phyloP scores from a whole-genome alignment of 192 early-diverging fungal species.

The Gamsiella multidivaricata region DNA sequence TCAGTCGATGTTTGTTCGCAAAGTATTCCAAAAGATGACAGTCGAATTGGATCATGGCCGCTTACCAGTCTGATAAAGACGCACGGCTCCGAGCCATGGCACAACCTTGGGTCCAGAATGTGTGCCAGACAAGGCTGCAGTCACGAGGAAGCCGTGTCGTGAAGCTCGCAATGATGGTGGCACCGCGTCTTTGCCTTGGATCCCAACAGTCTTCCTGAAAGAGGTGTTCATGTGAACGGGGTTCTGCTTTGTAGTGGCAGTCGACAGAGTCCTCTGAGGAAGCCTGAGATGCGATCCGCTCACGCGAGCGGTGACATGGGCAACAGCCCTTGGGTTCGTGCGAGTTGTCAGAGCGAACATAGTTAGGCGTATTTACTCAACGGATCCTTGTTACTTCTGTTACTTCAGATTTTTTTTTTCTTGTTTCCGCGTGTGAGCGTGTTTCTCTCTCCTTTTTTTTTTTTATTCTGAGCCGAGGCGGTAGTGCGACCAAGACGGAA shows the following conservation, averaged over 20 bases:
- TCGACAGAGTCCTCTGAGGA: constrained; percentile 1
- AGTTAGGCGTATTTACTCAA: neutral
- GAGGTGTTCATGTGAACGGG: neutral
- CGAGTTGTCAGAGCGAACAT: constrained; percentile 10
- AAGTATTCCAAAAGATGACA: no score
- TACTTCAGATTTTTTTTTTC: no score
- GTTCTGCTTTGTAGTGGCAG: neutral
- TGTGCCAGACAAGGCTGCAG: neutral
- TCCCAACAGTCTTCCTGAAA: neutral
- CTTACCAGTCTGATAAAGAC: constrained; percentile 38
- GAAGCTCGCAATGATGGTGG: neutral
- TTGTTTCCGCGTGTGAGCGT: no score
- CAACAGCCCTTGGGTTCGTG: neutral
- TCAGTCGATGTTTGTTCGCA: no score
- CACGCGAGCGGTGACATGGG: constrained; percentile 13
- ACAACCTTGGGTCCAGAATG: neutral
- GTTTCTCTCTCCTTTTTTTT: no score
- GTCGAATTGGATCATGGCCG: neutral
- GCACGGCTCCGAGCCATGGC: constrained; percentile 19
- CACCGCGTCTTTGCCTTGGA: neutral
- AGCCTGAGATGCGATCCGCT: constrained; percentile 6
- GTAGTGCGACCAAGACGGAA: no score
- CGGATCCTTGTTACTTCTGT: no score
- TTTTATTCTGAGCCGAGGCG: no score
- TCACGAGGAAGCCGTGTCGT: constrained; percentile 16